Evolutionary conservation across 1,284 basidiomycete species (phyloP), one percentile per base, ranked within the genome.

Genomic region (Heterobasidion irregulare): DNA sequence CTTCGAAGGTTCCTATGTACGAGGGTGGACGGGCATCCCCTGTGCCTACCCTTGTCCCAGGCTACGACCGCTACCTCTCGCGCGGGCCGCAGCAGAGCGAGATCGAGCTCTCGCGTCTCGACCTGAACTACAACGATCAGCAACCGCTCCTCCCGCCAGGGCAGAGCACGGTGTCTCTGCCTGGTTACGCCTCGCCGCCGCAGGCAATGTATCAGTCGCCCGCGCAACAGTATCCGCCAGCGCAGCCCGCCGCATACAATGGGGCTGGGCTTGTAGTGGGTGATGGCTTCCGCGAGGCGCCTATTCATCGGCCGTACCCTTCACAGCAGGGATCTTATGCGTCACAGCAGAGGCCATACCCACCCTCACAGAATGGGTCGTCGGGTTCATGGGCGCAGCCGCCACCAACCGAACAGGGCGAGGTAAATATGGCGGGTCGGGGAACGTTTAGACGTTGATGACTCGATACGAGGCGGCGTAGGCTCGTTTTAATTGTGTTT

Each of bases 51-150:
- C 41, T n/a, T 7, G 57, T 70, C 41, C 58, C 65, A 47, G 75
- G 70, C 15, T 85, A 83, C 62, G 78, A 84, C 32, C 75, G 75
- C 5, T 89, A 87, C 64, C 68, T 84, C 34, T 66, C 71, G 15
- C 68, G 71, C 38, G 77, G 78, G 0, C 66, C 70, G 9, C 70
- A 61, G 53, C 66, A 69, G 33, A 57, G 56, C 43, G 73, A 82
- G 36, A 81, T 85, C 50, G 85, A 87, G 65, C 72, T 88, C 58
- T 66, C 74, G 5, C 73, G 75, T 19, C 66, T 86, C 46, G 78
- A 79, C 55, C 66, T 70, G 6, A 48, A 44, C 8, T 78, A 78
- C 59, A 71, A 74, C 49, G 83, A 86, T 56, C 66, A 72, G 16
- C 63, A 75, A 55, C 85, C 85, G 2, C 65, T 88, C 13, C 72